These are phyloP conservation scores for Mycena floridula DNA, from an alignment of 768 basidiomycete genomes.

Conservation along the genomic window DNA sequence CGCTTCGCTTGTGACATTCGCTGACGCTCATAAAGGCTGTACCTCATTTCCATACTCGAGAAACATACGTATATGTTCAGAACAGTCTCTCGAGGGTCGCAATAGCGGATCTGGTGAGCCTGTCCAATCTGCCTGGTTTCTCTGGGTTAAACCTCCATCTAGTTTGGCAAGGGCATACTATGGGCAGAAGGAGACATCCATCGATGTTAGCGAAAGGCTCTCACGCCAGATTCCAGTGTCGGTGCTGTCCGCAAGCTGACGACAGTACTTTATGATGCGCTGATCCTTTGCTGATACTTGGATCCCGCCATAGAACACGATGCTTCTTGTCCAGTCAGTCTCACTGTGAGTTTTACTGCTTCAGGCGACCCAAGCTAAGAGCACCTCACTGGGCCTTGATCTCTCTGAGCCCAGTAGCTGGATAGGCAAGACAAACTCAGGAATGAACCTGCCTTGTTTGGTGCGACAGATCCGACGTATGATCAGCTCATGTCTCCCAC, in stretches of 20 bases:
- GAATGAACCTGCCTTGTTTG: conserved; percentile 19
- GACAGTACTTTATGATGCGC: conserved; percentile 43
- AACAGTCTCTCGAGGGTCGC: conserved; percentile 26
- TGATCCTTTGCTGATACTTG: neutral
- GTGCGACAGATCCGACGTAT: conserved; percentile 15
- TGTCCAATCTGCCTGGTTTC: neutral
- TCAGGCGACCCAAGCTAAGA: neutral
- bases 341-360: conserved; percentile 16
- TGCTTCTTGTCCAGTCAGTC: conserved; percentile 20
- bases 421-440: conserved; percentile 26
- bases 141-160: neutral
- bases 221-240: conserved; percentile 48
- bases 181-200: conserved; percentile 28
- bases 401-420: conserved; percentile 23
- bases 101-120: conserved; percentile 32
- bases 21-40: conserved; percentile 47
- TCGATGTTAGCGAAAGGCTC: conserved; percentile 38
- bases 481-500: conserved; percentile 19
- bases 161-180: conserved; percentile 24
- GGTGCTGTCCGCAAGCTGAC: conserved; percentile 41
- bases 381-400: conserved; percentile 28
- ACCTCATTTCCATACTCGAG: conserved; percentile 42
- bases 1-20: conserved; percentile 41
- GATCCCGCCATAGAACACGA: conserved; percentile 25
- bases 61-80: conserved; percentile 43